A percentile compares a stretch with the other conserved stretches of the same genome.
These are phyloP conservation scores for Bromus sterilis DNA, from an alignment of 176 grass and related monocot genomes.

Conservation along the genomic window DNA sequence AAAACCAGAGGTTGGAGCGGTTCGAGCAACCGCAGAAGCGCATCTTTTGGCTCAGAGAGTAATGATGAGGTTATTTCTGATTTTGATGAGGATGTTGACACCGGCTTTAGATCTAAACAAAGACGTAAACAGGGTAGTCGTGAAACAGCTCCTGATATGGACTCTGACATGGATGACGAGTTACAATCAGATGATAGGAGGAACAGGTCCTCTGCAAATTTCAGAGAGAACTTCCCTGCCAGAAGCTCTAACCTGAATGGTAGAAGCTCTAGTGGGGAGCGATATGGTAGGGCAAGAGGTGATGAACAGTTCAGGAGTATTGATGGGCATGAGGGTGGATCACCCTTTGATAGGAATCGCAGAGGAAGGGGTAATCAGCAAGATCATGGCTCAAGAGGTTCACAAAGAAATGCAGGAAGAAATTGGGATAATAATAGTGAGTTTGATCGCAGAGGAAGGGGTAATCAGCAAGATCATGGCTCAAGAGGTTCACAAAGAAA, in stretches of 20 bases:
- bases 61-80: conserved; percentile 43
- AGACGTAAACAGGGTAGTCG: not conserved
- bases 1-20: conserved; percentile 21
- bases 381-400: conserved; percentile 39
- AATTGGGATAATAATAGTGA: conserved; percentile 14
- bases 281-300: conserved; percentile 6
- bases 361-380: conserved; percentile 18
- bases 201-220: conserved; percentile 17
- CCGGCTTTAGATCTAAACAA: conserved; percentile 22
- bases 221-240: not conserved
- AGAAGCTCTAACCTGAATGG: conserved; percentile 4
- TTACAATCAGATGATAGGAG: conserved; percentile 23
- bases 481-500: conserved; percentile 47
- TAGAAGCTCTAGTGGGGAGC: conserved; percentile 12
- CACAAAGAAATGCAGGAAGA: conserved; percentile 36
- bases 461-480: conserved; percentile 20
- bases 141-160: conserved; percentile 29
- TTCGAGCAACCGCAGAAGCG: conserved; percentile 2
- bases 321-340: not conserved
- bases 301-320: conserved; percentile 20
- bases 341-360: not conserved
- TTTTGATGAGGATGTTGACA: conserved; percentile 50
- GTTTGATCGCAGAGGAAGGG: conserved; percentile 8
- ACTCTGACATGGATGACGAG: conserved; percentile 27
- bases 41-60: conserved; percentile 28